Evolutionary conservation across 2,329 filamentous ascomycete genomes (phyloP).

Genomic region (Biscogniauxia mediterranea): DNA sequence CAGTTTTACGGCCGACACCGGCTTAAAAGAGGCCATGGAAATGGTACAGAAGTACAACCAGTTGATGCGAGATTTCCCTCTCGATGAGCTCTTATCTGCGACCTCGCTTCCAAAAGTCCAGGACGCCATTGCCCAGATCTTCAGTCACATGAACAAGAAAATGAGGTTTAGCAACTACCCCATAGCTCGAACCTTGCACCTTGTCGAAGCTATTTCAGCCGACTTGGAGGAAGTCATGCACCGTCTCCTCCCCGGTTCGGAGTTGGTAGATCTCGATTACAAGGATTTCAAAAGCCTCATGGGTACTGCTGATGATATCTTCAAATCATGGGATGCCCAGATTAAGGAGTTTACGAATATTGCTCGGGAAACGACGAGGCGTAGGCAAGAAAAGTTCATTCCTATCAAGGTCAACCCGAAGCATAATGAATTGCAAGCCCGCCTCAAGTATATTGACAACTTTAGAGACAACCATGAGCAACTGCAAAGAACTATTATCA

Average conservation of each 20-base stretch:
- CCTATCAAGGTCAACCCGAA: constrained; percentile 92
- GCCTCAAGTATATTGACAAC: constrained; percentile 88
- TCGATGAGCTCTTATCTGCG: constrained; percentile 91
- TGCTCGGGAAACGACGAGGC: constrained; percentile 88
- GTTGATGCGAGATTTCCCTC: constrained; percentile 95
- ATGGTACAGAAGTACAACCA: constrained; percentile 98
- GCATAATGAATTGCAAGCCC: constrained; percentile 84
- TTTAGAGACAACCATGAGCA: constrained; percentile 98
- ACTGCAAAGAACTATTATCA: constrained; percentile 91
- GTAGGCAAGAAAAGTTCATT: constrained; percentile 96
- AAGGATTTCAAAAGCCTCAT: constrained; percentile 85
- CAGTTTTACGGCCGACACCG: constrained; percentile 94
- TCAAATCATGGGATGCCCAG: constrained; percentile 90
- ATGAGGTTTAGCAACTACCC: constrained; percentile 94
- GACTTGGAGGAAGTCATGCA: constrained; percentile 88
- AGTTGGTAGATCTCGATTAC: constrained; percentile 89
- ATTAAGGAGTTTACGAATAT: constrained; percentile 98
- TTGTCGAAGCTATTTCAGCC: constrained; percentile 95
- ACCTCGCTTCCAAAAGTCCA: constrained; percentile 85
- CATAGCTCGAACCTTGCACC: constrained; percentile 81
- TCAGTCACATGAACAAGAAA: constrained; percentile 96
- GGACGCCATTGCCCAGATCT: constrained; percentile 86
- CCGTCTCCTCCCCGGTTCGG: constrained; percentile 77
- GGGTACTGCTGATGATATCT: constrained; percentile 79
- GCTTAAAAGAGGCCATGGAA: constrained; percentile 92